A percentile compares a stretch with the other conserved stretches of the same genome.
Evolutionary conservation across 2,329 filamentous ascomycete species (phyloP).

Genomic region (Exophiala spinifera): DNA sequence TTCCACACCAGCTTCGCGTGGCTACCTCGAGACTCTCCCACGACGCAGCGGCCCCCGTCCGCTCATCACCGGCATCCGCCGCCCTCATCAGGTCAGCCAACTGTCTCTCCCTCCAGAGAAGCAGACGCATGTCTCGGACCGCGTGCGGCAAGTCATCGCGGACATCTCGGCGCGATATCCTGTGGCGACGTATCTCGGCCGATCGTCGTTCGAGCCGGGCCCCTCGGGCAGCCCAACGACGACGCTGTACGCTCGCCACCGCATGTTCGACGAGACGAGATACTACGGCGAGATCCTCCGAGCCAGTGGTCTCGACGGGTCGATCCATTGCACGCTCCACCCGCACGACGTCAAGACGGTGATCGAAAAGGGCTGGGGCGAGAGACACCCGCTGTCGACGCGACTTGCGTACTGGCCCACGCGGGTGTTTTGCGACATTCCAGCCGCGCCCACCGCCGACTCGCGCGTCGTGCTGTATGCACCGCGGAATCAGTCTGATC

Average conservation of each 20-base stretch:
- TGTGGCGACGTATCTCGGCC: constrained; percentile 18
- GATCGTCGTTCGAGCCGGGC: constrained; percentile 21
- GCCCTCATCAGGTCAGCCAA: constrained; percentile 15
- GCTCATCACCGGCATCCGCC: constrained; percentile 9
- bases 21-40: constrained; percentile 20
- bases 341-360: constrained; percentile 71
- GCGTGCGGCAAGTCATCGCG: constrained; percentile 17
- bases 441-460: neutral
- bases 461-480: constrained; percentile 35
- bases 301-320: constrained; percentile 11
- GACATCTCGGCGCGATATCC: constrained; percentile 8
- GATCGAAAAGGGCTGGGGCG: constrained; percentile 74
- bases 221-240: constrained; percentile 3
- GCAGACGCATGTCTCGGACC: constrained; percentile 11
- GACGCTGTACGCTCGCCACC: constrained; percentile 20
- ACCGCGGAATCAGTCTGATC: constrained; percentile 34
- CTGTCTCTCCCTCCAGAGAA: constrained; percentile 13
- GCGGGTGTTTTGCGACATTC: neutral
- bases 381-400: constrained; percentile 53
- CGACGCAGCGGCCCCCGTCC: constrained; percentile 16
- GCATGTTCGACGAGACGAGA: constrained; percentile 19
- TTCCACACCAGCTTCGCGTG: constrained; percentile 7
- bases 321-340: constrained; percentile 52
- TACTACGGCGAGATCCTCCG: constrained; percentile 24
- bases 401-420: constrained; percentile 14